Base-by-base conservation (phyloP, 345 rosid genomes). In the Firmiana major region DNA sequence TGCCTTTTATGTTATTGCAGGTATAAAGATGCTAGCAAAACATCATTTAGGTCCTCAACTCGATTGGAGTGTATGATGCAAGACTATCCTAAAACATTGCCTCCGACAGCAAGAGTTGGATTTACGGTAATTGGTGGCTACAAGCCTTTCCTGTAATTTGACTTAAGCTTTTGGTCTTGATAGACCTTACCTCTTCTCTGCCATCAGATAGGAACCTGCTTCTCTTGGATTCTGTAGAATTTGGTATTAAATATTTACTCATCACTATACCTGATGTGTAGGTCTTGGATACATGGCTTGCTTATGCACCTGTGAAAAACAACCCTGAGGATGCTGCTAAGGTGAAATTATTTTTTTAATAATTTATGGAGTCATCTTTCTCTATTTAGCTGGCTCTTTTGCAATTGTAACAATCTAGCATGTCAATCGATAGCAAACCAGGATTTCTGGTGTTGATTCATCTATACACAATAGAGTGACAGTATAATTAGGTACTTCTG, bases 1-100 rank as follows among this genome's bases (percentile, higher is more conserved):
- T 66, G 0, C 73, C 6, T 75, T 6, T 11, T 48, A 83, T 75
- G 40, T 54, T 81, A 42, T 62, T 78, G 81, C 86, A 92, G 99
- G 79, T 96, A 96, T 80, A 93, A 93, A 85, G 98, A 93, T 90
- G 88, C 93, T 36, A 92, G 85, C 82, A 96, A 93, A 87, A 87
- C 98, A 76, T 82, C 90, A 63, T 69, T 69, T 8, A 69, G 26
- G 73, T 46, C 73, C 73, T 69, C 42, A 48, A 69, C 73, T 24
- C 22, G 98, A 54, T 87, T 96, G 43, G 98, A 96, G 82, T 96
- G 99, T 73, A 93, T 92, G 99, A 96, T 96, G 99, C 99, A 93
- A 87, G 98, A 96, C 82, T 93, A 96, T 85, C 97, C 97, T 63
- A 93, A 93, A 83, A 96, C 99, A 65, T 78, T 96, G 83, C 92